Evolutionary conservation across 2,329 filamentous ascomycete genomes (phyloP).

Genomic region (Scytalidium sp.): DNA sequence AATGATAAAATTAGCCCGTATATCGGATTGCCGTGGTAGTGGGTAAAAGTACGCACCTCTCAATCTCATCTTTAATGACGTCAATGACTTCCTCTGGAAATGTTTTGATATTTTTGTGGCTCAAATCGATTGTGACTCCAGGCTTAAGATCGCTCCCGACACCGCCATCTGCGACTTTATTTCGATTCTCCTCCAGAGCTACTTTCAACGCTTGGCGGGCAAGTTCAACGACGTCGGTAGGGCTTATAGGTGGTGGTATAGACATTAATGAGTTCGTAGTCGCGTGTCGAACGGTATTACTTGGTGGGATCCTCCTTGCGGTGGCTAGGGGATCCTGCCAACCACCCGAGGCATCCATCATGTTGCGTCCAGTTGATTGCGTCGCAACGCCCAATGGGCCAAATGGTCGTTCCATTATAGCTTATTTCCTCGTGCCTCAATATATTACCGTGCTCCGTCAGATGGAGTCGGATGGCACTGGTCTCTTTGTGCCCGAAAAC

Average conservation of each 20-base stretch:
- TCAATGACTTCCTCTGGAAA: constrained; percentile 33
- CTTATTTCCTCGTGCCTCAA: constrained; percentile 6
- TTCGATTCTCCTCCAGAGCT: constrained; percentile 63
- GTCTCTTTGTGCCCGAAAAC: background rate
- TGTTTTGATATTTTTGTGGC: constrained; percentile 66
- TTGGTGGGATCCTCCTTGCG: constrained; percentile 32
- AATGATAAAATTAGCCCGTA: constrained; percentile 18
- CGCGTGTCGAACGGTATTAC: constrained; percentile 45
- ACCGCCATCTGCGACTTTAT: constrained; percentile 58
- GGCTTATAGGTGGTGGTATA: constrained; percentile 50
- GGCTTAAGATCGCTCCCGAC: constrained; percentile 57
- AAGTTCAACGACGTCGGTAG: constrained; percentile 62
- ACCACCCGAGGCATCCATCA: constrained; percentile 34
- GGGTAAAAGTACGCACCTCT: constrained; percentile 23
- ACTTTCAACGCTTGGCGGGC: constrained; percentile 65
- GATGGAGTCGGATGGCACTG: background rate
- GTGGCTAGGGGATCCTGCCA: constrained; percentile 31
- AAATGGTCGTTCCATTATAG: constrained; percentile 27
- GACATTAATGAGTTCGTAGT: constrained; percentile 41
- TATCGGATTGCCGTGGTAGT: constrained; percentile 19
- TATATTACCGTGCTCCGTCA: background rate
- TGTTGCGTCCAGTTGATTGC: constrained; percentile 32
- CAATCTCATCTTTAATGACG: constrained; percentile 32
- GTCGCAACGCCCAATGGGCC: constrained; percentile 31
- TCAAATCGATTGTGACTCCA: constrained; percentile 75